Evolutionary conservation across 2,329 filamentous ascomycete species (phyloP), one percentile per base, ranked within the genome.

Genomic region (Botrytis elliptica): DNA sequence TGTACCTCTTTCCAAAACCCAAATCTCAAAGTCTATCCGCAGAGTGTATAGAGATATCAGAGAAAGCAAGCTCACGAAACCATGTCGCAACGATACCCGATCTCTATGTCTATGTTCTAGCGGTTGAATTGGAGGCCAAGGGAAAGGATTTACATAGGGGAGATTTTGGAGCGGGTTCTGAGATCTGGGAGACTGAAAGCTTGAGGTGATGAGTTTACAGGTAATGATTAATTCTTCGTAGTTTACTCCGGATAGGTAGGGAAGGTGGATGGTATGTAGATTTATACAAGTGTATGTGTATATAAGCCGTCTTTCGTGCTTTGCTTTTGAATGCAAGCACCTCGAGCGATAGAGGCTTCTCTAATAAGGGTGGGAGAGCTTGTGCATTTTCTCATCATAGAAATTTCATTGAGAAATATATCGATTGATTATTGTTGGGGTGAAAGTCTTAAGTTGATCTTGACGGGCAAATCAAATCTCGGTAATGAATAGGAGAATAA

Each of bases 301-400:
- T 52, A n/a, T 14, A n/a, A 14, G 14, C 22, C 22, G 10, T 6
- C 22, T 1, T 52, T 52, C 10, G 49, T 10, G 1, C 49, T n/a
- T 52, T 25, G 4, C 49, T 52, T 52, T 14, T 52, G 1, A 14
- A 25, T n/a, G 49, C 1, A 52, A 52, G 10, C n/a, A 25, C 10
- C 22, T n/a, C 46, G 18, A 46, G 5, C 44, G 7, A 2, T 18
- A 22, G 9, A 49, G 1, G 10, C 20, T 22, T 22, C 36, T 10
- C 22, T 4, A 8, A 1, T 0, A 4, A 3, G 10, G 46, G 46
- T 14, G 10, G 0, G 10, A 12, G 22, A 25, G 10, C 25, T 1
- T 52, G 22, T 52, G 22, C 1, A 6, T 52, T 14, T 14, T 12
- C 22, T n/a, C 1, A 14, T 22, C 25, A 14, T 3, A 52, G 22